Conservation (phyloP, 148 eudicot genomes). For the Dianthus caryophyllus region DNA sequence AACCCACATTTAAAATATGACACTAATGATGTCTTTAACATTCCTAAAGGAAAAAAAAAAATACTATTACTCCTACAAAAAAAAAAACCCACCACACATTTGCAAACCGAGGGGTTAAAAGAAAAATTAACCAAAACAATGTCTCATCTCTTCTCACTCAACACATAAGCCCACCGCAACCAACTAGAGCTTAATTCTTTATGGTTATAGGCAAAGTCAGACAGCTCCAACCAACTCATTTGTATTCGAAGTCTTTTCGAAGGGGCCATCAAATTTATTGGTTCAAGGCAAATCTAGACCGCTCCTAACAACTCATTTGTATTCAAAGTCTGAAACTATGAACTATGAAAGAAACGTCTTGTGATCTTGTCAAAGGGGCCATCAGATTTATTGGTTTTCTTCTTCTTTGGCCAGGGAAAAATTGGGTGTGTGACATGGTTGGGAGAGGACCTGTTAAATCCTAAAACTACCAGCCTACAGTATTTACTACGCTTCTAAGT, state of each 20-base stretch:
- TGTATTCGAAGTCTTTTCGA: too few relatives aligned
- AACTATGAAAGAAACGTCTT: not conserved
- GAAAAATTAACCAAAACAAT: not conserved
- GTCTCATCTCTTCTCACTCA: not conserved
- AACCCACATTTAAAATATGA: slow-evolving; percentile 1
- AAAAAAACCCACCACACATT: too few relatives aligned
- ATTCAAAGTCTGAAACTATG: not conserved
- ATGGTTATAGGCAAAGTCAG: not conserved
- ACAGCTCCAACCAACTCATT: not conserved
- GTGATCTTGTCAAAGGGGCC: not conserved
- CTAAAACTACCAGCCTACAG: not conserved
- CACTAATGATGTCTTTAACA: slow-evolving; percentile 4
- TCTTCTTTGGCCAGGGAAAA: not conserved
- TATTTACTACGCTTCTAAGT: not conserved
- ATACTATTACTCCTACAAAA: too few relatives aligned
- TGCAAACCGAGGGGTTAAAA: not conserved
- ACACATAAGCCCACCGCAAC: not conserved
- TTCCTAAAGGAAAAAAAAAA: not conserved
- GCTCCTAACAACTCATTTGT: too few relatives aligned
- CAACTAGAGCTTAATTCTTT: not conserved
- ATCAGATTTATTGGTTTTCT: not conserved
- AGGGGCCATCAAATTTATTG: too few relatives aligned
- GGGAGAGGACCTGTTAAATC: not conserved
- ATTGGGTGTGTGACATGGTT: not conserved
- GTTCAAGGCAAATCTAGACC: not conserved